A percentile compares a stretch with the other conserved stretches of the same genome.
Conservation (phyloP, 352 stramenopile genomes). For the Lagenidium sp. region DNA sequence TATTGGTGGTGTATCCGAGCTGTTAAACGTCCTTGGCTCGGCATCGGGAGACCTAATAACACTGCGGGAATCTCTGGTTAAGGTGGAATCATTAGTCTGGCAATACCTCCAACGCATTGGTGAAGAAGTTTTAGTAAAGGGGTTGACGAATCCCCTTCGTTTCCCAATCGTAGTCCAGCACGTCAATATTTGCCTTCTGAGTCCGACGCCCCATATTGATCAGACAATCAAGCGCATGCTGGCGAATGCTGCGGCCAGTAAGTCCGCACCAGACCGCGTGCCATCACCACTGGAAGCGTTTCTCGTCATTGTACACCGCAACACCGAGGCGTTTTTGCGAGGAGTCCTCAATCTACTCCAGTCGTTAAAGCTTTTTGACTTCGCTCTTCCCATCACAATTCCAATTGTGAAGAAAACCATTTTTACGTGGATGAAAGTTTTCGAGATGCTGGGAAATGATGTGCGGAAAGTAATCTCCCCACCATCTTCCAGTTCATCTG, state of each 20-base stretch:
- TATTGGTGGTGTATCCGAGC: conserved; percentile 63
- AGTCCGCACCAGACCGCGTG: conserved; percentile 27
- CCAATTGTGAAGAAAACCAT: conserved; percentile 67
- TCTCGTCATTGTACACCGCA: conserved; percentile 56
- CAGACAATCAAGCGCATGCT: conserved; percentile 71
- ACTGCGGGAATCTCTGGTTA: too few species aligned
- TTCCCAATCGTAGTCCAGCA: conserved; percentile 81
- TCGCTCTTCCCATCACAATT: conserved; percentile 34
- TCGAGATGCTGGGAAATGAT: conserved; percentile 39
- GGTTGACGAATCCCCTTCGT: conserved; percentile 57
- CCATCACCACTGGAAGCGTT: conserved; percentile 54
- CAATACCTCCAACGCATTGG: conserved; percentile 59
- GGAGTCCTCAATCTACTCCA: conserved; percentile 62
- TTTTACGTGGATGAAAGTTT: conserved; percentile 67
- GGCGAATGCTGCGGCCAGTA: conserved; percentile 33
- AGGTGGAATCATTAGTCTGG: conserved; percentile 29
- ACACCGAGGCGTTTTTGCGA: conserved; percentile 64
- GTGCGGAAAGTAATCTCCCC: too few species aligned
- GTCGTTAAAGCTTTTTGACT: conserved; percentile 52
- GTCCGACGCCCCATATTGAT: conserved; percentile 40
- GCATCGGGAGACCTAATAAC: too few species aligned
- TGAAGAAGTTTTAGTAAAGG: conserved; percentile 66
- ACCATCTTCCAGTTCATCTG: too few species aligned
- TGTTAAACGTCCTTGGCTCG: too few species aligned
- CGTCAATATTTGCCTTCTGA: conserved; percentile 63